A percentile compares a stretch with the other conserved stretches of the same genome.
Conservation (phyloP, 805 yeast genomes). For the Lipomyces mesembrius region DNA sequence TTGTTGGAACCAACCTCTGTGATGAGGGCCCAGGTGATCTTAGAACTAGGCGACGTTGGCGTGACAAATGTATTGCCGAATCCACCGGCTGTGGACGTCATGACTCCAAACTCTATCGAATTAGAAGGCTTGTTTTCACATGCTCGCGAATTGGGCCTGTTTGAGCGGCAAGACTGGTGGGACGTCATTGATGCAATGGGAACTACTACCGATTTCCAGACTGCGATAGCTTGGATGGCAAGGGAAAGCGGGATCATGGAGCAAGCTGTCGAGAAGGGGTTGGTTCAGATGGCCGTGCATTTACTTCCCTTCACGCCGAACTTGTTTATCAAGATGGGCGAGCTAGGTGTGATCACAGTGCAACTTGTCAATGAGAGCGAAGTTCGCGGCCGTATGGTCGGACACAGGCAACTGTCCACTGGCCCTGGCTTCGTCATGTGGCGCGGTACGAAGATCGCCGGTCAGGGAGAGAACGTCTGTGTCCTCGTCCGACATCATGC, state of each 20-base stretch:
- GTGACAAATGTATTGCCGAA: not conserved
- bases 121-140: conserved; percentile 58
- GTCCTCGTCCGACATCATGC: conserved; percentile 15
- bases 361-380: conserved; percentile 41
- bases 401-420: conserved; percentile 3
- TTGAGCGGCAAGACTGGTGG: conserved; percentile 72
- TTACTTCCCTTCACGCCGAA: conserved; percentile 75
- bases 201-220: conserved; percentile 53
- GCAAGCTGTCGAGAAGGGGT: conserved; percentile 48
- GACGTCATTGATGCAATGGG: conserved; percentile 67
- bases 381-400: not conserved
- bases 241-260: conserved; percentile 46
- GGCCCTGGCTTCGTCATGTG: conserved; percentile 34
- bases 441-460: conserved; percentile 29
- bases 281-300: conserved; percentile 66
- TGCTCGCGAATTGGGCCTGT: conserved; percentile 51
- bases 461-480: not conserved
- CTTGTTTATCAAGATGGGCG: conserved; percentile 69
- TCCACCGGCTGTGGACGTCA: conserved; percentile 45
- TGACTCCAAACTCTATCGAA: conserved; percentile 75
- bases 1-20: conserved; percentile 80
- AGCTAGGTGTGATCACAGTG: conserved; percentile 59
- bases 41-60: conserved; percentile 39
- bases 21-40: conserved; percentile 55
- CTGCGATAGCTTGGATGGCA: conserved; percentile 39